These are phyloP conservation scores for Austroboletus rostrupii DNA, from an alignment of 1,284 basidiomycete genomes.

Conservation along the genomic window DNA sequence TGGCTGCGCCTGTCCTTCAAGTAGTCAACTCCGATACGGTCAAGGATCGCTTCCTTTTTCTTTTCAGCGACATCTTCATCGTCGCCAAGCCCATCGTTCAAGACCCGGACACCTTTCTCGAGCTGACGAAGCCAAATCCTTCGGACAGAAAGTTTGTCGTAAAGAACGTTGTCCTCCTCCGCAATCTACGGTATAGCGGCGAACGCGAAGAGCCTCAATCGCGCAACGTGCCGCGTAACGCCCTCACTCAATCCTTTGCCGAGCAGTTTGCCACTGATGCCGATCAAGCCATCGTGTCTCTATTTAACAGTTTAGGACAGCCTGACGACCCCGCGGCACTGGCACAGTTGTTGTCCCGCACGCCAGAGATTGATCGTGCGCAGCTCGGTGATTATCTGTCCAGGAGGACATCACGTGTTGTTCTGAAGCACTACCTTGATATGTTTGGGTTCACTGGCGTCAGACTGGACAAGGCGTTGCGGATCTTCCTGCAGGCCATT, in stretches of 20 bases:
- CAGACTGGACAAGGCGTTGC: conserved; percentile 84
- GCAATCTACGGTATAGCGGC: conserved; percentile 63
- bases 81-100: conserved; percentile 72
- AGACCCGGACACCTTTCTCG: conserved; percentile 58
- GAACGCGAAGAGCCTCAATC: conserved; percentile 57
- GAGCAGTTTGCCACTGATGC: conserved; percentile 71
- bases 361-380: conserved; percentile 79
- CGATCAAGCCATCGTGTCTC: conserved; percentile 62
- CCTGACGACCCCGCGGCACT: conserved; percentile 63
- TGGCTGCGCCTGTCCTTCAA: conserved; percentile 86
- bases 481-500: conserved; percentile 83
- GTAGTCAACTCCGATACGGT: conserved; percentile 91
- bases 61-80: conserved; percentile 92
- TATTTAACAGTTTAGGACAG: conserved; percentile 56
- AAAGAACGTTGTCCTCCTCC: conserved; percentile 82
- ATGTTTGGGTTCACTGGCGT: conserved; percentile 82
- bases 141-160: conserved; percentile 83
- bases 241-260: conserved; percentile 66
- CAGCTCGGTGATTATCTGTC: conserved; percentile 82
- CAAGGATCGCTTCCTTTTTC: conserved; percentile 93
- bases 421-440: conserved; percentile 82
- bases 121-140: conserved; percentile 58
- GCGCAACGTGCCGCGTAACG: conserved; percentile 47
- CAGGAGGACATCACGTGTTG: conserved; percentile 62
- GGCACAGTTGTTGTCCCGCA: conserved; percentile 82